These are phyloP conservation scores for Macrolepiota fuliginosa DNA, from an alignment of 768 basidiomycete genomes.

Conservation along the genomic window DNA sequence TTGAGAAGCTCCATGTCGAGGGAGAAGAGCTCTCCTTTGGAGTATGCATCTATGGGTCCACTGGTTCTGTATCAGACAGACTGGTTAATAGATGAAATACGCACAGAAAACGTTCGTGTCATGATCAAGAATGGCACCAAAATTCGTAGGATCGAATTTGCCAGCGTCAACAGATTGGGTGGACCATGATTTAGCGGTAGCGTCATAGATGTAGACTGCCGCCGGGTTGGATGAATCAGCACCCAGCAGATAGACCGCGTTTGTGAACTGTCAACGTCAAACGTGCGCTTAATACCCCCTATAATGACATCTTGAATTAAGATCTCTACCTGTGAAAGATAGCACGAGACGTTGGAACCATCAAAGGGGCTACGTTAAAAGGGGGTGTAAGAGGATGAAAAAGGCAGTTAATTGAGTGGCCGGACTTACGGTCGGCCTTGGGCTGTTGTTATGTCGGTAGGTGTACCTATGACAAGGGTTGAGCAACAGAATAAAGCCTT, in stretches of 20 bases:
- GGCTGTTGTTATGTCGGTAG: conserved; percentile 73
- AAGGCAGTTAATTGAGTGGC: not conserved
- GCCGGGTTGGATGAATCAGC: conserved; percentile 70
- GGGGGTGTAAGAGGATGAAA: conserved; percentile 4
- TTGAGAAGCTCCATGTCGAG: conserved; percentile 70
- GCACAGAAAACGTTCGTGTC: conserved; percentile 91
- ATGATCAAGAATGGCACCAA: conserved; percentile 82
- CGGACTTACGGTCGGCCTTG: conserved; percentile 71
- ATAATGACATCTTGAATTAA: not conserved
- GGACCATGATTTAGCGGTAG: conserved; percentile 70
- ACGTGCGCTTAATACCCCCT: not conserved
- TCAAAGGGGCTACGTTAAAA: conserved; percentile 55
- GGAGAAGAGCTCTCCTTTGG: conserved; percentile 59
- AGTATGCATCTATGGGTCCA: conserved; percentile 57
- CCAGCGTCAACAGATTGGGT: conserved; percentile 59
- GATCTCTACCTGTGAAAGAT: conserved; percentile 58
- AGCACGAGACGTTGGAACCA: conserved; percentile 63
- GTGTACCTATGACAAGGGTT: conserved; percentile 35
- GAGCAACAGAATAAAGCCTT: conserved; percentile 13
- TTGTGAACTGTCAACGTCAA: conserved; percentile 56
- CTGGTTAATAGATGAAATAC: conserved; percentile 17
- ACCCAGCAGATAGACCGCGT: conserved; percentile 83
- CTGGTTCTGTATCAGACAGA: not conserved
- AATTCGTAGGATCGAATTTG: conserved; percentile 60
- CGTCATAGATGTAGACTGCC: conserved; percentile 80